phyloP scores from a whole-genome alignment of 257 asterid species.

The Lycium ferocissimum region DNA sequence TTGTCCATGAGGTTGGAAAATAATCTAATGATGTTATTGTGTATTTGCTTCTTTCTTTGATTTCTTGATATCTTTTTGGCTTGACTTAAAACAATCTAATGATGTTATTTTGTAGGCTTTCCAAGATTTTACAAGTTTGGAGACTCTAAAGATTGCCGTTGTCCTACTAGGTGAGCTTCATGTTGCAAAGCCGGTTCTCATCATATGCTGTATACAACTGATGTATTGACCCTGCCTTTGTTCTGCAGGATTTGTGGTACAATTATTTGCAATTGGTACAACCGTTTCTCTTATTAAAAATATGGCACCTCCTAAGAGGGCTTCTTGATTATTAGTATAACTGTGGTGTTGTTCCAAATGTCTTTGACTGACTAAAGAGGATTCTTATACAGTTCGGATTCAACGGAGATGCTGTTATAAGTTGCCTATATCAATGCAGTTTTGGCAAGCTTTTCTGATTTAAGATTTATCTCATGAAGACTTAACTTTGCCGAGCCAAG shows the following conservation, averaged over 20 bases:
- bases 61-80: not conserved
- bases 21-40: not conserved
- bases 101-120: conserved; percentile 49
- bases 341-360: not conserved
- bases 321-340: conserved; percentile 44
- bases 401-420: not conserved
- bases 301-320: conserved; percentile 93
- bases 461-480: not conserved
- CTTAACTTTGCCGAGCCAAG: not conserved
- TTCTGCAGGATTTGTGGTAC: conserved; percentile 60
- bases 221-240: not conserved
- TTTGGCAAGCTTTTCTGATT: not conserved
- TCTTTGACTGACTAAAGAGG: conserved; percentile 2
- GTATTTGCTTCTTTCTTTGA: not conserved
- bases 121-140: conserved; percentile 58
- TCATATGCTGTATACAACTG: not conserved
- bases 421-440: not conserved
- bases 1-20: not conserved
- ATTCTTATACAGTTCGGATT: not conserved
- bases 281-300: conserved; percentile 60
- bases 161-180: conserved; percentile 60
- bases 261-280: conserved; percentile 47
- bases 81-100: not conserved
- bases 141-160: conserved; percentile 49
- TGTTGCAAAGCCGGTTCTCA: not conserved